These are phyloP conservation scores for Xylariaceae sp. DNA, from an alignment of 2,329 filamentous ascomycete genomes.

Conservation along the genomic window DNA sequence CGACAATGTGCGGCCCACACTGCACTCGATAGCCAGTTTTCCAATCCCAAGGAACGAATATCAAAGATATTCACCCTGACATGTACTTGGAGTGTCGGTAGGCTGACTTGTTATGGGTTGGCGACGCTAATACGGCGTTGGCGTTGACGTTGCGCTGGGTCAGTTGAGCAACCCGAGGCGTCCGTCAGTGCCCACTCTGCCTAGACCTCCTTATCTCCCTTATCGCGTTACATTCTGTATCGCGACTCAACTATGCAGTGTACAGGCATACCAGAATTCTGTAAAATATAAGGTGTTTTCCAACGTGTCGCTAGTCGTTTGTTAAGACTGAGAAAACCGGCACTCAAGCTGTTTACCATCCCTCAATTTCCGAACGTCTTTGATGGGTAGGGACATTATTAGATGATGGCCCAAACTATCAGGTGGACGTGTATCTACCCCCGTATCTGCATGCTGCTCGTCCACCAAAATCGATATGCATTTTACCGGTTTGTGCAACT, in stretches of 20 bases:
- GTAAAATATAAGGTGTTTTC: no score
- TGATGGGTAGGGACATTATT: no score
- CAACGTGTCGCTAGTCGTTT: no score
- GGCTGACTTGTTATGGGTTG: neutral
- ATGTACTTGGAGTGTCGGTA: neutral
- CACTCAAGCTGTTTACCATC: no score
- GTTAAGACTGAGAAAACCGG: no score
- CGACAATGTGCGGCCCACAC: neutral
- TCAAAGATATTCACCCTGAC: neutral
- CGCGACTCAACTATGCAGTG: neutral
- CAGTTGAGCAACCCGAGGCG: neutral
- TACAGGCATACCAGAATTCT: no score
- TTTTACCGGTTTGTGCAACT: no score
- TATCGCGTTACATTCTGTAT: neutral
- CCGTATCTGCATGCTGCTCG: no score
- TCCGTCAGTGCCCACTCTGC: neutral
- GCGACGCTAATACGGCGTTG: neutral
- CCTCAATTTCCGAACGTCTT: no score
- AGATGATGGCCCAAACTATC: no score
- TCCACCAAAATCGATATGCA: no score
- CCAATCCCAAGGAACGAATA: neutral
- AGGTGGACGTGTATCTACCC: no score
- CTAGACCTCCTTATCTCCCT: conserved; percentile 4
- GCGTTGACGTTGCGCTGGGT: neutral
- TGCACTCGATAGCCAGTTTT: neutral